Percentiles rank a stretch among this genome's conserved stretches.
Evolutionary conservation across 2,329 filamentous ascomycete species (phyloP).

Genomic region (Colletotrichum viniferum): DNA sequence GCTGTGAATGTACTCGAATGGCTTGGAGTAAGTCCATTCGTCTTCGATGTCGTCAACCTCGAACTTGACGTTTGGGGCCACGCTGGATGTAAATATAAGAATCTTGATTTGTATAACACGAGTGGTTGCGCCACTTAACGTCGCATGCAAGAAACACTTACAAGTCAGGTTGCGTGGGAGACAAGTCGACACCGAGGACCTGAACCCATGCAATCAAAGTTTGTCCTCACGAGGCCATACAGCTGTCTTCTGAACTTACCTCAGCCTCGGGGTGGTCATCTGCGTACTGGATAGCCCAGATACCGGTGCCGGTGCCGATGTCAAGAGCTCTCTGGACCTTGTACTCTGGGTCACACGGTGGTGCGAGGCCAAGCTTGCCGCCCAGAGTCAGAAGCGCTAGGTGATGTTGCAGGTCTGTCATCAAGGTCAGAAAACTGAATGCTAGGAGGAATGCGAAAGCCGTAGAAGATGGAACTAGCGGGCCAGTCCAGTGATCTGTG

Average conservation of each 20-base stretch:
- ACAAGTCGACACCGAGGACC: background rate
- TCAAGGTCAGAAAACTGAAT: background rate
- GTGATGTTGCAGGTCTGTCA: slow-evolving; percentile 38
- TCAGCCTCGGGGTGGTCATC: slow-evolving; percentile 34
- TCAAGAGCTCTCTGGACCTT: slow-evolving; percentile 27
- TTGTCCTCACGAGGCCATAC: slow-evolving; percentile 32
- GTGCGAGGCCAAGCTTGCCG: slow-evolving; percentile 30
- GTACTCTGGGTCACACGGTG: slow-evolving; percentile 11
- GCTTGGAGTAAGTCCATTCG: slow-evolving; percentile 50
- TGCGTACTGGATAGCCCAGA: slow-evolving; percentile 42
- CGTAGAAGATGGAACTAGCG: background rate
- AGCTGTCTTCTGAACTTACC: slow-evolving; percentile 10
- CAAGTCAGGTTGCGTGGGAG: background rate
- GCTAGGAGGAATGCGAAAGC: background rate
- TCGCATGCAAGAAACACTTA: background rate
- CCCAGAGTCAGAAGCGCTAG: slow-evolving; percentile 34
- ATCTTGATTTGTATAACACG: rapidly evolving
- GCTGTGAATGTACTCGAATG: slow-evolving; percentile 61
- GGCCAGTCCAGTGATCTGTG: background rate
- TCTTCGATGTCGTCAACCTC: slow-evolving; percentile 60
- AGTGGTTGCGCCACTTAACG: background rate
- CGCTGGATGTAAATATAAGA: slow-evolving; percentile 24
- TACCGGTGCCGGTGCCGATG: slow-evolving; percentile 30
- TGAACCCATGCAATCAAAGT: background rate
- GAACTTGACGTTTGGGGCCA: slow-evolving; percentile 60